Evolutionary conservation across 78 protist species (phyloP), one percentile per base, ranked within the genome.

Genomic region (Mastigamoeba balamuthi): DNA sequence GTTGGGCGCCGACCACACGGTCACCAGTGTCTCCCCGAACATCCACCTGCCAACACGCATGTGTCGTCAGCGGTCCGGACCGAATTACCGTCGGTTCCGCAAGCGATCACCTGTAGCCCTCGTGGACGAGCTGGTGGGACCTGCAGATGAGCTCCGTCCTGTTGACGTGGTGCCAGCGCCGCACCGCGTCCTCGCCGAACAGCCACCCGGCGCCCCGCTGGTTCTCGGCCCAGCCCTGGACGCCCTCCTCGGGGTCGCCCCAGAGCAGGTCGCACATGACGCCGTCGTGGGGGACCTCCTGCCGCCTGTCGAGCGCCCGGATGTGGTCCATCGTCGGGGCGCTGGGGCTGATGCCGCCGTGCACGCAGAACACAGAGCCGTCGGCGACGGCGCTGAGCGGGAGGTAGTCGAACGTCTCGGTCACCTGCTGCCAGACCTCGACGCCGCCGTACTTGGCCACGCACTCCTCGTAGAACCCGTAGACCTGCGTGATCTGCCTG

Each of bases 71-170:
- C n/a, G n/a, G n/a, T n/a, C n/a, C n/a, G n/a, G n/a, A n/a, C n/a
- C n/a, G n/a, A n/a, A n/a, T n/a, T n/a, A n/a, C n/a, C n/a, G n/a
- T n/a, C n/a, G n/a, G n/a, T n/a, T n/a, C n/a, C n/a, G n/a, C n/a
- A n/a, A n/a, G n/a, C n/a, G n/a, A n/a, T n/a, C n/a, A n/a, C n/a
- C n/a, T n/a, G n/a, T n/a, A 94, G 1, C 99, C 99, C 73, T 96
- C 98, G 96, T 90, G 89, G 42, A 89, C 85, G 44, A 96, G 91
- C 82, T 96, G 99, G 53, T 96, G 99, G 27, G 98, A 97, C 23
- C 99, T 81, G 0, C 80, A 70, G 3, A 95, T 68, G 42, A 86
- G 88, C 25, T 48, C 71, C 72, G 95, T 69, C 28, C 66, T 66
- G 65, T 96, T 96, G n/a, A 40, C 65, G 25, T 86, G 92, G 37